phyloP scores from a whole-genome alignment of 2,329 filamentous ascomycete genomes.

The Scytalidium lignicola region DNA sequence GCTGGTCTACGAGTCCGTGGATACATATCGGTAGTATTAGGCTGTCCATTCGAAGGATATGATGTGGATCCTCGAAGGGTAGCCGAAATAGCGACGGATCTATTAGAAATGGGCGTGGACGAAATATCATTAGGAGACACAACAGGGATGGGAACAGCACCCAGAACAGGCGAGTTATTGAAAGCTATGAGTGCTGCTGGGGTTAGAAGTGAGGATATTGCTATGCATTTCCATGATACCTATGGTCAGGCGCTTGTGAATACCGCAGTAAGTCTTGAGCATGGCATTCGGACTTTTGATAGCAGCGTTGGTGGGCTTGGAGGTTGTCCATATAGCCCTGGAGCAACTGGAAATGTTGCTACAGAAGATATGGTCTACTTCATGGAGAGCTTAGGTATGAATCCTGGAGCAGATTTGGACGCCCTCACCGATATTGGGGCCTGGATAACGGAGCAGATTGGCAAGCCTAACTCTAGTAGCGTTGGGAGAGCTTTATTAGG shows the following conservation, averaged over 20 bases:
- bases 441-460: constrained; percentile 65
- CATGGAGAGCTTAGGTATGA: constrained; percentile 66
- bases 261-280: constrained; percentile 68
- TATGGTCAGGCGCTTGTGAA: constrained; percentile 85
- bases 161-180: constrained; percentile 59
- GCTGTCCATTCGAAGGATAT: constrained; percentile 70
- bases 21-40: constrained; percentile 75
- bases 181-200: constrained; percentile 61
- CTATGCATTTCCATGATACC: constrained; percentile 86
- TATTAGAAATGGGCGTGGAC: constrained; percentile 83
- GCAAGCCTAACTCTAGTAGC: constrained; percentile 57
- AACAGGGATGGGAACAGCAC: constrained; percentile 83
- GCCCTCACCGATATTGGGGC: constrained; percentile 62
- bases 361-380: constrained; percentile 82
- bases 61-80: constrained; percentile 59
- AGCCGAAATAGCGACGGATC: constrained; percentile 59
- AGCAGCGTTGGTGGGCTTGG: constrained; percentile 75
- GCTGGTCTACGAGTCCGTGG: constrained; percentile 65
- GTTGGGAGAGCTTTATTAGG: constrained; percentile 63
- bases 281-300: constrained; percentile 76
- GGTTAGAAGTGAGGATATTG: constrained; percentile 64
- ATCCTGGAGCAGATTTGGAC: constrained; percentile 67
- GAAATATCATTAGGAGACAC: constrained; percentile 90
- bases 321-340: constrained; percentile 80
- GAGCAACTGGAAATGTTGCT: constrained; percentile 80